Evolutionary conservation across 2,329 filamentous ascomycete species (phyloP), one percentile per base, ranked within the genome.

Genomic region (Mycosphaerelloides madeirae): DNA sequence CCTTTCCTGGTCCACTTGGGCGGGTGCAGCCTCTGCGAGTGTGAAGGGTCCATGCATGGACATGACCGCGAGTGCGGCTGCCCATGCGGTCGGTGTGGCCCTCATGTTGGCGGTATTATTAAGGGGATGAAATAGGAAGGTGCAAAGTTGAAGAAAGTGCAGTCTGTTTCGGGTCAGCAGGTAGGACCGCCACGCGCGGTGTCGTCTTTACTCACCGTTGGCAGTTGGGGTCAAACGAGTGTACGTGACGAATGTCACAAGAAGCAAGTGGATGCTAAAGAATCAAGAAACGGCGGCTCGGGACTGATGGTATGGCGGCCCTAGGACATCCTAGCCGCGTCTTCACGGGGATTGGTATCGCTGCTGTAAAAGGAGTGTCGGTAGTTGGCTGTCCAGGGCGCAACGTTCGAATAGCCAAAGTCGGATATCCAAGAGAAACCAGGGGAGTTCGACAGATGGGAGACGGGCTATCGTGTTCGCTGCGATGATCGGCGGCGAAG

Each of bases 21-120:
- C 71, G 48, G 72, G 71, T 61, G 72, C 71, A 47, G 71, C 71
- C 57, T 75, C 70, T 42, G 72, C 72, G 33, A 65, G 69, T 20
- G 71, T 71, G 53, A 71, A 63, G 6, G 68, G 65, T 42, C 68
- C 68, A 46, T 58, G 54, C 48, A 65, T 55, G 49, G 71, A 72
- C 58, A 73, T 61, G 53, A 73, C 59, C 43, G 69, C 60, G 44
- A 74, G 60, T 41, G 70, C 68, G 41, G 69, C 68, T 16, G 68
- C 65, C 70, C 70, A 74, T 61, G 70, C 65, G 56, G 67, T 63
- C 22, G 68, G 68, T 50, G 66, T 66, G 44, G 65, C 61, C 70
- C 73, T 74, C 48, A 50, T 68, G 63, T 43, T 50, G 49, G 44
- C n/a, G 6, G 43, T 54, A 37, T 53, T 55, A 53, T 53, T 55